A percentile compares a stretch with the other conserved stretches of the same genome.
Evolutionary conservation across 2,329 filamentous ascomycete genomes (phyloP).

Genomic region (Microdochium bolleyi): DNA sequence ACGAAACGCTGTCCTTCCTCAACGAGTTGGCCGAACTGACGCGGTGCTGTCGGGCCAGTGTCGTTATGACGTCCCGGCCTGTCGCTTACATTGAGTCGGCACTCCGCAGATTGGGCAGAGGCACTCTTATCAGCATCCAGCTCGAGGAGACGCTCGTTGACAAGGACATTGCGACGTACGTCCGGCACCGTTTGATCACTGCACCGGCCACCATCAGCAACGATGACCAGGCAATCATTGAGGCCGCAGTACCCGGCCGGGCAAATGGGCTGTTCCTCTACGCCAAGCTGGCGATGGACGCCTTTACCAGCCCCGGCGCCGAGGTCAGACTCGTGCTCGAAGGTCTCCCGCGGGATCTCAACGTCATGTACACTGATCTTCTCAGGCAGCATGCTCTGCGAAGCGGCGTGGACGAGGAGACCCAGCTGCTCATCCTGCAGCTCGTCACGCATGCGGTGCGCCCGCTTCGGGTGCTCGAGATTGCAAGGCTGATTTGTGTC

Average conservation of each 20-base stretch:
- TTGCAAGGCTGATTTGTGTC: constrained; percentile 9
- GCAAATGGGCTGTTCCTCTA: constrained; percentile 37
- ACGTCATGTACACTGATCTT: constrained; percentile 31
- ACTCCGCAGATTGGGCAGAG: constrained; percentile 13
- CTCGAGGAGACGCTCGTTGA: constrained; percentile 27
- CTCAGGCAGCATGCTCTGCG: constrained; percentile 25
- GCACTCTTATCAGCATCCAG: constrained; percentile 19
- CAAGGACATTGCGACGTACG: constrained; percentile 28
- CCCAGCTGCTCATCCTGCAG: constrained; percentile 25
- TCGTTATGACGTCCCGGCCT: constrained; percentile 34
- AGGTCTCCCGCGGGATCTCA: constrained; percentile 24
- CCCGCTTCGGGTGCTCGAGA: constrained; percentile 31
- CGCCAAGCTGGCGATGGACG: constrained; percentile 32
- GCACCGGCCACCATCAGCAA: background rate
- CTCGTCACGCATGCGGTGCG: constrained; percentile 31
- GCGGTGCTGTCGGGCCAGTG: constrained; percentile 20
- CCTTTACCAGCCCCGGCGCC: constrained; percentile 17
- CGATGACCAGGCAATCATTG: constrained; percentile 11
- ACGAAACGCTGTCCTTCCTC: constrained; percentile 22
- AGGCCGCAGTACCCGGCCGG: constrained; percentile 21
- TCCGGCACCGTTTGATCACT: constrained; percentile 9
- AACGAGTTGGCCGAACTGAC: constrained; percentile 16
- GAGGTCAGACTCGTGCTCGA: constrained; percentile 16
- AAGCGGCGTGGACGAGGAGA: constrained; percentile 16
- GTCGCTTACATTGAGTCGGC: constrained; percentile 17